These are phyloP conservation scores for Trifolium dubium DNA, from an alignment of 306 rosid species.

Conservation along the genomic window DNA sequence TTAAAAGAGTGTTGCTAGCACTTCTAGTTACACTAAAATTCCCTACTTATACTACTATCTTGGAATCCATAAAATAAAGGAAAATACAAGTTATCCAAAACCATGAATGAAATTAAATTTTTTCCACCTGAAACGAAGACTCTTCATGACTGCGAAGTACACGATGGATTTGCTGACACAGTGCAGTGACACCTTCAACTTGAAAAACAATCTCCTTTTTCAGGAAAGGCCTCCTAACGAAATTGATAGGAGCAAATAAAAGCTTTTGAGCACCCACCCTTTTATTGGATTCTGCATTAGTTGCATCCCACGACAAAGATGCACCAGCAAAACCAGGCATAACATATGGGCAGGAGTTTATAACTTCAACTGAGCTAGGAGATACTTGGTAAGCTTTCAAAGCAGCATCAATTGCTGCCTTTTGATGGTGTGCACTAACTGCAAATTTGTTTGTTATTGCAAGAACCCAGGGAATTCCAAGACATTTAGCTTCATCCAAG, in stretches of 20 bases:
- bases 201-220: constrained; percentile 83
- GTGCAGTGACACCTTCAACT: constrained; percentile 75
- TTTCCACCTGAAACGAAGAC: constrained; percentile 76
- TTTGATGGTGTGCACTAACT: constrained; percentile 93
- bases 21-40: neutral
- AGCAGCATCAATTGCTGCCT: constrained; percentile 75
- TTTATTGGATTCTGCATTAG: constrained; percentile 53
- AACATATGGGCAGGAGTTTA: constrained; percentile 86
- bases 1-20: neutral
- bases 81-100: neutral
- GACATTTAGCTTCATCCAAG: constrained; percentile 92
- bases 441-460: constrained; percentile 96
- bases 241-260: constrained; percentile 71
- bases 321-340: constrained; percentile 75
- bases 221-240: constrained; percentile 76
- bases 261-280: constrained; percentile 63
- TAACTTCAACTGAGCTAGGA: constrained; percentile 66
- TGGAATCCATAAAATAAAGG: constrained; percentile 23
- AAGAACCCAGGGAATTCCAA: constrained; percentile 97
- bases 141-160: constrained; percentile 75
- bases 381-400: constrained; percentile 77
- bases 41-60: neutral
- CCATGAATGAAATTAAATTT: constrained; percentile 15
- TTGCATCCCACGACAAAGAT: constrained; percentile 65
- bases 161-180: constrained; percentile 69